Evolutionary conservation across 2,329 filamentous ascomycete species (phyloP), one percentile per base, ranked within the genome.

Genomic region (Thyridium curvatum): DNA sequence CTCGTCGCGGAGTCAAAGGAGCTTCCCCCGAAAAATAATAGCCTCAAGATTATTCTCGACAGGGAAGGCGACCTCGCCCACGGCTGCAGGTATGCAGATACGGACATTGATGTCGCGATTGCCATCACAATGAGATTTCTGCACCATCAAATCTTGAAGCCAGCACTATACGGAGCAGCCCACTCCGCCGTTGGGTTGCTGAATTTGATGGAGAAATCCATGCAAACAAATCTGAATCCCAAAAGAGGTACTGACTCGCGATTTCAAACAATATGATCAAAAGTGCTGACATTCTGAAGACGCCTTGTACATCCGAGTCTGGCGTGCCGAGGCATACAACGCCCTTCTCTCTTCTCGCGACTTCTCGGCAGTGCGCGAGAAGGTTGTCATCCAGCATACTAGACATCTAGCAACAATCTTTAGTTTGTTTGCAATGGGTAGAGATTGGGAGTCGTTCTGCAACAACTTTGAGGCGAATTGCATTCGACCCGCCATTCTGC

Each of bases 301-400:
- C 42, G 51, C 60, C 4, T 62, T 62, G 29, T 51, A 60, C 0
- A 48, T 62, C 4, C 48, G 62, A 18, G 59, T 54, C 5, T 65
- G 61, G 62, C 56, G 54, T 9, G 59, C 59, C 9, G 62, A 65
- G 34, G 56, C 60, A 4, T 56, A 60, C 39, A 60, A 57, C 33
- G 58, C 60, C 15, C 38, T 65, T 12, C 41, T 65, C 15, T 56
- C 52, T 34, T 50, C 53, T 4, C 52, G 52, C 5, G 45, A 52
- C 7, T 63, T 60, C 40, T 41, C 37, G 30, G n/a, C 29, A 2
- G 42, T 51, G 8, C 55, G 60, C 10, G 40, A 47, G 1, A 41
- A 41, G 9, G 45, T 48, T n/a, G 42, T 47, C 31, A 48, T 45
- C 7, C 49, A 55, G 3, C 42, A 64, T 34, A 58, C 53, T 1